Conservation (phyloP, 2,329 filamentous ascomycete species). For the Aspergillus sp. region DNA sequence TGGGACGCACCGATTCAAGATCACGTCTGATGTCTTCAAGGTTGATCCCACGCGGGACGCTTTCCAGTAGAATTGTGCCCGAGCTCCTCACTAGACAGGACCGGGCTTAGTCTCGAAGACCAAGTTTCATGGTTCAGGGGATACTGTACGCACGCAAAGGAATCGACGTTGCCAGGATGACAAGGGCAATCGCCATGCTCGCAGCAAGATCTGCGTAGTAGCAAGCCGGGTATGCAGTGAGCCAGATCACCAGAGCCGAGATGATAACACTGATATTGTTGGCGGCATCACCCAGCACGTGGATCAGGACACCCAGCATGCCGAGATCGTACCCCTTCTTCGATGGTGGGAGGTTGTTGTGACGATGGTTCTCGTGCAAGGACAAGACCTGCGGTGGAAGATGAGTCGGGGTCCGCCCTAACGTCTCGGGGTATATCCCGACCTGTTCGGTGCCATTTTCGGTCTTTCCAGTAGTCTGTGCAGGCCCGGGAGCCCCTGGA, state of each 20-base stretch:
- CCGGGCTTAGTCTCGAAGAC: not conserved
- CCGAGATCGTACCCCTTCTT: conserved; percentile 69
- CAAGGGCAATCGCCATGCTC: conserved; percentile 64
- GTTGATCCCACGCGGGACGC: conserved; percentile 60
- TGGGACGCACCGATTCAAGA: too few relatives aligned
- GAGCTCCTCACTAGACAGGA: conserved; percentile 24
- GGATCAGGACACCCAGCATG: conserved; percentile 68
- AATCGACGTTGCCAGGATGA: conserved; percentile 62
- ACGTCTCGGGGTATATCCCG: too few relatives aligned
- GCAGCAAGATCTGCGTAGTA: conserved; percentile 70
- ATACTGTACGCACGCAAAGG: conserved; percentile 48
- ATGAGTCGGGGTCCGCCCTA: too few relatives aligned
- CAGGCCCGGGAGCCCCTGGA: too few relatives aligned
- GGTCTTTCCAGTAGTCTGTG: too few relatives aligned
- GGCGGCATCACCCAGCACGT: conserved; percentile 68
- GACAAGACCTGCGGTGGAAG: too few relatives aligned
- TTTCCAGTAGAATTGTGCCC: conserved; percentile 68
- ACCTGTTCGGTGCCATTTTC: too few relatives aligned
- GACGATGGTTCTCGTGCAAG: conserved; percentile 20
- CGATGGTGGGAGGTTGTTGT: too few relatives aligned
- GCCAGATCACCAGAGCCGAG: conserved; percentile 66
- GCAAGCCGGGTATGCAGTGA: conserved; percentile 52
- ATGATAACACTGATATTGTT: conserved; percentile 76
- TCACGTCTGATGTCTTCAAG: conserved; percentile 66
- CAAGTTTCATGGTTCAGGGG: not conserved